These are phyloP conservation scores for Ascochyta lentis DNA, from an alignment of 2,329 filamentous ascomycete species.

Conservation along the genomic window DNA sequence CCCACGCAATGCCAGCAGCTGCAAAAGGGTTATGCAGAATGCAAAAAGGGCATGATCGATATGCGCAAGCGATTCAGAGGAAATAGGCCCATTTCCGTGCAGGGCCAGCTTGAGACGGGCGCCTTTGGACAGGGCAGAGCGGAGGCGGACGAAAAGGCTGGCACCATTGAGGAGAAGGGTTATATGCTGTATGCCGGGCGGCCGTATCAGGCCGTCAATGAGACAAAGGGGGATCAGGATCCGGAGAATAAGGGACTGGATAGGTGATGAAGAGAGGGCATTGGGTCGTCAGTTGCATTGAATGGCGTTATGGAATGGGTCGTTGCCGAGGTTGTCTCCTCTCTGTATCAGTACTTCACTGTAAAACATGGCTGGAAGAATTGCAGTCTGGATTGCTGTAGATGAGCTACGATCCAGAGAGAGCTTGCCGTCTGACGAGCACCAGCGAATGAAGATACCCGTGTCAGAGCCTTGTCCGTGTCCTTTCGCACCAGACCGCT, in stretches of 20 bases:
- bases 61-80: slow-evolving; percentile 99
- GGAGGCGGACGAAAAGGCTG: slow-evolving; percentile 41
- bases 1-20: slow-evolving; percentile 91
- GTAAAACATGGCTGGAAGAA: slow-evolving; percentile 13
- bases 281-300: slow-evolving; percentile 14
- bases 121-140: slow-evolving; percentile 38
- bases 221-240: slow-evolving; percentile 40
- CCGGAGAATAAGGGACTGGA: slow-evolving; percentile 30
- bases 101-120: slow-evolving; percentile 43
- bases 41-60: slow-evolving; percentile 94
- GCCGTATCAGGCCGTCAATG: slow-evolving; percentile 38
- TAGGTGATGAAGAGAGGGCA: slow-evolving; percentile 17
- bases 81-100: slow-evolving; percentile 76
- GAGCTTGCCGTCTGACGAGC: not conserved
- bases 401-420: not conserved
- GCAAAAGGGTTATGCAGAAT: slow-evolving; percentile 88
- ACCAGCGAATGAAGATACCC: not conserved
- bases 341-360: slow-evolving; percentile 22
- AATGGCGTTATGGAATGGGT: slow-evolving; percentile 18
- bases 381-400: not conserved
- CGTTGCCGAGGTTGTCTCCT: slow-evolving; percentile 4
- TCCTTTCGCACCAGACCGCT: no score
- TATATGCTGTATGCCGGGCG: slow-evolving; percentile 49
- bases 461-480: not conserved
- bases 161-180: slow-evolving; percentile 48